Evolutionary conservation across 345 rosid genomes (phyloP).

Genomic region (Eutrema yunnanense): DNA sequence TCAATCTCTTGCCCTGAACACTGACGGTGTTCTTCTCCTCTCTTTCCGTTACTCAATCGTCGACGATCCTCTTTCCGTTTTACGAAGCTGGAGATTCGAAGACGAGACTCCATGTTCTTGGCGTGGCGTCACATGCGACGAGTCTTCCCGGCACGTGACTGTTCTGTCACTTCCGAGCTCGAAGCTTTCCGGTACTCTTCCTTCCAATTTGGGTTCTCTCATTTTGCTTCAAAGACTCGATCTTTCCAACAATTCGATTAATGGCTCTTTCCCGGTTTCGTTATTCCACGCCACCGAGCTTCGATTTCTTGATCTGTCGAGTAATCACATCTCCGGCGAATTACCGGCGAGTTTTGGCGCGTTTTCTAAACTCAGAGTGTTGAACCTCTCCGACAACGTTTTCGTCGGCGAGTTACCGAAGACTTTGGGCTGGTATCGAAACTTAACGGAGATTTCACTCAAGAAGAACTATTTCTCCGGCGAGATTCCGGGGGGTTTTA

Average conservation of each 20-base stretch:
- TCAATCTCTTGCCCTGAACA: constrained; percentile 41
- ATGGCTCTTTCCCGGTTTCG: constrained; percentile 64
- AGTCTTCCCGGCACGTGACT: constrained; percentile 42
- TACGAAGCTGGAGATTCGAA: constrained; percentile 51
- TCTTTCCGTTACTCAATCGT: constrained; percentile 67
- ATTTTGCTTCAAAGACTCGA: constrained; percentile 52
- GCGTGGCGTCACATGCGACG: constrained; percentile 56
- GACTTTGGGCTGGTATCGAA: constrained; percentile 31
- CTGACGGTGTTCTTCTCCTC: constrained; percentile 71
- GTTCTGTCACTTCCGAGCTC: constrained; percentile 56
- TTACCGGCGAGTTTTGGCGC: constrained; percentile 41
- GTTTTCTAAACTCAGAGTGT: constrained; percentile 43
- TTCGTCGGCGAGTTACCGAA: constrained; percentile 62
- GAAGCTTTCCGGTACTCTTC: constrained; percentile 65
- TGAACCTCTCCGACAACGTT: constrained; percentile 67
- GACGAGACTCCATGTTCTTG: constrained; percentile 78
- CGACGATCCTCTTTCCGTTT: constrained; percentile 57
- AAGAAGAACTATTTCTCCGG: constrained; percentile 58
- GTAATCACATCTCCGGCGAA: constrained; percentile 57
- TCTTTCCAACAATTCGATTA: constrained; percentile 72
- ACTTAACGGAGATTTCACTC: constrained; percentile 49
- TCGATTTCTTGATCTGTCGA: constrained; percentile 63
- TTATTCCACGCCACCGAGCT: constrained; percentile 56
- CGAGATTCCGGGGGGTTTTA: constrained; percentile 51
- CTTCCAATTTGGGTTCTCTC: constrained; percentile 61